Base-by-base conservation (phyloP, 176 grass and related monocot species). In the Otatea glauca region DNA sequence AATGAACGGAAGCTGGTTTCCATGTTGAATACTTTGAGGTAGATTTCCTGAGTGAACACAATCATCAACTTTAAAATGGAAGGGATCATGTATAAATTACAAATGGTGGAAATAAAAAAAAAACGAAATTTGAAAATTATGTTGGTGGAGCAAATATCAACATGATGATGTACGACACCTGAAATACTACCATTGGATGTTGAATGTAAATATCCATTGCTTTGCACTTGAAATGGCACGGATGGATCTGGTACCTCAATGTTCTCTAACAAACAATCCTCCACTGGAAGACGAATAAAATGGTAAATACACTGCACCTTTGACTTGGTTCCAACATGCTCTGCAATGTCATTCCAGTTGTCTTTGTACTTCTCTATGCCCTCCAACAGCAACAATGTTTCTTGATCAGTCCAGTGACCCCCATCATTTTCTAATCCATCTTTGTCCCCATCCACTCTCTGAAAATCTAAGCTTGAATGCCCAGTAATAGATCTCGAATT, bases 281-380 rank as follows among this genome's bases (percentile, higher is more conserved):
- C 93, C 47, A 98, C 86, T 11, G 91, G 96, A 88, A 98, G 80
- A 78, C 89, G 84, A 77, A 98, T 88, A 92, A 98, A 98, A 90
- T 98, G 96, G 68, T 94, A 87, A 85, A 95, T 98, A 80, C 96
- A 98, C 68, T 98, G 96, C 69, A 93, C 96, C 73, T 95, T 98
- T 76, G 96, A 92, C 76, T 98, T 95, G 72, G 91, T 87, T 65
- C 83, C 83, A 63, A 98, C 91, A 83, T 98, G 93, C 65, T 93
- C 88, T 76, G 96, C 96, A 85, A 98, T 93, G 84, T 86, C 84
- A 83, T 88, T 93, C 96, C 96, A 98, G 72, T 88, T 92, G 55
- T 95, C 89, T 62, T 89, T 92, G 81, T 89, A 87, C 79, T 98
- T 98, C 56, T 95, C 96, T 86, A 95, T 90, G 55, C 87, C 93